Conservation (phyloP, 2,329 filamentous ascomycete genomes). For the Fusarium euwallaceae region DNA sequence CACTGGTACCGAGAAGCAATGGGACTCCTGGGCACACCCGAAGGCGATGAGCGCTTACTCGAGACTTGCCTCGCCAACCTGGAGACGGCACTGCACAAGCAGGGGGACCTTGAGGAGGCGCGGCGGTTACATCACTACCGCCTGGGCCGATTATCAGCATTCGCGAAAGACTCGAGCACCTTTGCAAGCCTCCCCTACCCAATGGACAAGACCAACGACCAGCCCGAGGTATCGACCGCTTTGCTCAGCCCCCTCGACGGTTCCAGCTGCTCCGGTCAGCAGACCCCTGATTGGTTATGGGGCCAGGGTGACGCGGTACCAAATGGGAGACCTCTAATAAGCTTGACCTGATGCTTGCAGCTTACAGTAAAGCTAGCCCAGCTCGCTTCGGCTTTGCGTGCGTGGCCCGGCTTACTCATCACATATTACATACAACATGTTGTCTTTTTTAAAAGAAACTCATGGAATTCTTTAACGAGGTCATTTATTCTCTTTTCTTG, state of each 20-base stretch:
- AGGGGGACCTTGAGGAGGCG: constrained; percentile 44
- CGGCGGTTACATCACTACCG: constrained; percentile 46
- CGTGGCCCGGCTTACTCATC: constrained; percentile 11
- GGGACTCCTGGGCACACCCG: constrained; percentile 44
- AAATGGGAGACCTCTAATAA: constrained; percentile 23
- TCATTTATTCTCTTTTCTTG: constrained; percentile 1
- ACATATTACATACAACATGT: background rate
- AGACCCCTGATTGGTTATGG: constrained; percentile 43
- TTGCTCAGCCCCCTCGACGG: constrained; percentile 32
- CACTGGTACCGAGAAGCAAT: constrained; percentile 49
- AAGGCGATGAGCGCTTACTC: constrained; percentile 50
- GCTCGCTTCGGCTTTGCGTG: background rate
- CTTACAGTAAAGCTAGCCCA: background rate
- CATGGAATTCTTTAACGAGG: background rate
- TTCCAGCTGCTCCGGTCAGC: constrained; percentile 33
- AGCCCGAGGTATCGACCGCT: constrained; percentile 32
- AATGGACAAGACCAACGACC: constrained; percentile 11
- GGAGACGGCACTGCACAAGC: constrained; percentile 46
- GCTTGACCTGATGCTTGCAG: constrained; percentile 35
- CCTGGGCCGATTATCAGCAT: constrained; percentile 46
- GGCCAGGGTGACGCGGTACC: constrained; percentile 24
- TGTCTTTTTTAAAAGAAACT: background rate
- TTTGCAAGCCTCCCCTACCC: constrained; percentile 34
- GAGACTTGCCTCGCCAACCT: constrained; percentile 52
- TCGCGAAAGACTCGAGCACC: constrained; percentile 47